Conservation (phyloP, 1,284 basidiomycete species). For the Fomitopsis schrenkii region DNA sequence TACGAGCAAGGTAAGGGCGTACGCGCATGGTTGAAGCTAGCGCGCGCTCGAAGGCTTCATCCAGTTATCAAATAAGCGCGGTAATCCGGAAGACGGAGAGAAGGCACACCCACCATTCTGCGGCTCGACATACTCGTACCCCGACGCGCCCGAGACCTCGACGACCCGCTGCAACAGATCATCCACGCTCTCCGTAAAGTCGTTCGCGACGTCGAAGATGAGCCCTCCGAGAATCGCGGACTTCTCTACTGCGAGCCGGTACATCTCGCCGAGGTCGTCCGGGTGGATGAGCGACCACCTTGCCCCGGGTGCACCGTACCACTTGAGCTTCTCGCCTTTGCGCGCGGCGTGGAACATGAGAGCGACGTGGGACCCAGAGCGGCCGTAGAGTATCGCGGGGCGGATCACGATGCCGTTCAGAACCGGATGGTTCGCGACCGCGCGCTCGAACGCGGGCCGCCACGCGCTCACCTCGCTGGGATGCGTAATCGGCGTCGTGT, state of each 20-base stretch:
- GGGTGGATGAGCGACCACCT: conserved; percentile 41
- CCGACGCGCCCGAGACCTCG: conserved; percentile 35
- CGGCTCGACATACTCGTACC: conserved; percentile 30
- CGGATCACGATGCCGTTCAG: conserved; percentile 46
- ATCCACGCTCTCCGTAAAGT: conserved; percentile 39
- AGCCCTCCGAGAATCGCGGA: conserved; percentile 35
- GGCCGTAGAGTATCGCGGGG: too few relatives aligned
- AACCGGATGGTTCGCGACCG: too few relatives aligned
- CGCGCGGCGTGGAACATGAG: conserved; percentile 34
- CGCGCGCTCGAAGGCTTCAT: conserved; percentile 29
- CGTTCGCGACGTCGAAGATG: conserved; percentile 44
- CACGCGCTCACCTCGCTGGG: conserved; percentile 32
- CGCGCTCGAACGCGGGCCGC: conserved; percentile 32
- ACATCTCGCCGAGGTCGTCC: conserved; percentile 50
- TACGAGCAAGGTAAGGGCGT: conserved; percentile 41
- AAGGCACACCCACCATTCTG: conserved; percentile 30
- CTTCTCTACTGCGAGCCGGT: conserved; percentile 40
- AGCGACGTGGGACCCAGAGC: too few relatives aligned
- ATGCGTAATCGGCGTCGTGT: conserved; percentile 30
- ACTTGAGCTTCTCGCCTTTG: conserved; percentile 29
- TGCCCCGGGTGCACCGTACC: conserved; percentile 38
- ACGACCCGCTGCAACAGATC: conserved; percentile 40
- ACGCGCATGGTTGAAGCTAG: conserved; percentile 25
- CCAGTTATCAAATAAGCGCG: background rate
- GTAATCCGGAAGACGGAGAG: too few relatives aligned